phyloP scores from a whole-genome alignment of 306 rosid species.

The Castanospermum australe region DNA sequence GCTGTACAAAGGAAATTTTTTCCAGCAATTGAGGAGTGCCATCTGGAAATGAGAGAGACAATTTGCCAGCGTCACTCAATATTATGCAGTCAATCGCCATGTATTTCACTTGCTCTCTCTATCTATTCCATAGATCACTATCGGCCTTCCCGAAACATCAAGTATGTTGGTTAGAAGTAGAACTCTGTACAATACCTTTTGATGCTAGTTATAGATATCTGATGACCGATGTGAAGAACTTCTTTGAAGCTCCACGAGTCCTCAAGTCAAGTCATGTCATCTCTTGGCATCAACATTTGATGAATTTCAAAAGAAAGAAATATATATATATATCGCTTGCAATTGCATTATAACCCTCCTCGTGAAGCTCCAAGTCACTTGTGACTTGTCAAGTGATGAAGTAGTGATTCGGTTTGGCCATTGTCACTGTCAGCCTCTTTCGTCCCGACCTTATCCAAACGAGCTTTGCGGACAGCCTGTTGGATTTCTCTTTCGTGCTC shows the following conservation, averaged over 20 bases:
- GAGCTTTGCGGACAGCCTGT: conserved; percentile 75
- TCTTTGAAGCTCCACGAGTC: conserved; percentile 5
- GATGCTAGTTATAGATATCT: not conserved
- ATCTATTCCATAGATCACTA: too few relatives aligned
- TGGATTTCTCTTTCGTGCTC: conserved; percentile 81
- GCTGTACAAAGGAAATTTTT: conserved; percentile 29
- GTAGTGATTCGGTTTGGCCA: conserved; percentile 56
- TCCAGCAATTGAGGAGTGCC: not conserved
- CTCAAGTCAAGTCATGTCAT: not conserved
- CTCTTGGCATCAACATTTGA: not conserved
- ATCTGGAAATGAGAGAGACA: conserved; percentile 9
- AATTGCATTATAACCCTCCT: too few relatives aligned
- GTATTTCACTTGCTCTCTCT: not conserved
- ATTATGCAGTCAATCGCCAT: not conserved
- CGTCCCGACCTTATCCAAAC: conserved; percentile 50
- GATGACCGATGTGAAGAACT: too few relatives aligned
- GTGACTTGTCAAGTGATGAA: conserved; percentile 35
- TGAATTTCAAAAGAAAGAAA: not conserved
- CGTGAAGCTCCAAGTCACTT: too few relatives aligned
- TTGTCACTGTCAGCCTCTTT: conserved; percentile 37
- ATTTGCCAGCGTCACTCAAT: conserved; percentile 1
- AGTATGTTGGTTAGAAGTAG: not conserved
- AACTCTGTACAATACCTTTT: not conserved
- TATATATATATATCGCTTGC: too few relatives aligned
- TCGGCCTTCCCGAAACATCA: not conserved